Evolutionary conservation across 768 basidiomycete genomes (phyloP), one percentile per base, ranked within the genome.

Genomic region (Candolleomyces aberdarensis): DNA sequence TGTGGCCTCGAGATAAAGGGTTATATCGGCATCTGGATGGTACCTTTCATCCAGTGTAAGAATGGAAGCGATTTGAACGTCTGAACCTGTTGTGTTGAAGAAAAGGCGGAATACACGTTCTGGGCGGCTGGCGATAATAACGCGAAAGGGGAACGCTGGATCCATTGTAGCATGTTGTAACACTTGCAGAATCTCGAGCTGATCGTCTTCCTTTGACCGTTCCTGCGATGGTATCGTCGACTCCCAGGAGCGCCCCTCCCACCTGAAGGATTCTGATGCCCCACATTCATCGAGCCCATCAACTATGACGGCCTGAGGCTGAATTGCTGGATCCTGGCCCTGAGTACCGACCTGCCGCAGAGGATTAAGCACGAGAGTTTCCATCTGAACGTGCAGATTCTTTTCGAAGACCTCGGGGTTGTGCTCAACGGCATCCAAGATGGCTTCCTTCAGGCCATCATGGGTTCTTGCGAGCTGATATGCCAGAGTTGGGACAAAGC

Each of bases 51-150:
- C 51, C 14, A 52, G 51, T 14, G 31, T n/a, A 3, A 52, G 51
- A 52, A 4, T 31, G 19, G 22, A 14, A 31, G 13, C 3, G 9
- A 10, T 7, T 14, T 29, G n/a, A 13, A 22, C 29, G 22, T 22
- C 26, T 26, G 26, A 26, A 43, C n/a, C 41, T 11, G 11, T 5
- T 43, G n/a, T 1, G n/a, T 14, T 3, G 29, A 52, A 31, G 51
- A 31, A 22, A 7, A 15, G 11, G 29, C 51, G n/a, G 32, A 58
- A 50, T 5, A 44, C 31, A 9, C 43, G 7, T 15, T 63, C 62
- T 10, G 63, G 59, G 8, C 63, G 32, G 48, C 59, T 57, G 39
- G 59, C 40, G 48, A 64, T 22, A 19, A 60, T 26, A 17, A 61
- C 20, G 15, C 44, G 29, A 7, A 64, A 55, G 6, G 60, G 56